phyloP scores from a whole-genome alignment of 2,329 filamentous ascomycete species.

The Cercospora zeae-maydis region DNA sequence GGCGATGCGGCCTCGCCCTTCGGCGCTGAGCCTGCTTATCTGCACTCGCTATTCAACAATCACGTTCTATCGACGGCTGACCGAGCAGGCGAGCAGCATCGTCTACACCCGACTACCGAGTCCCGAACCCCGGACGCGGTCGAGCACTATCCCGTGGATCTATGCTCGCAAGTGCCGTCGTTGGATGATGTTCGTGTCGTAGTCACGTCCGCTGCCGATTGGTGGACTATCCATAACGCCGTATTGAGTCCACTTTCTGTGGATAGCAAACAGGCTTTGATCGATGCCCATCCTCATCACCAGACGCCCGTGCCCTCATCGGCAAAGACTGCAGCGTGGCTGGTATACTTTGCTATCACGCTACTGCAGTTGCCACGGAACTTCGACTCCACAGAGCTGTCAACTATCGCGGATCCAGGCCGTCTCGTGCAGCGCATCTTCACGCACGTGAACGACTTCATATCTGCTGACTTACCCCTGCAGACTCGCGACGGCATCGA shows the following conservation, averaged over 20 bases:
- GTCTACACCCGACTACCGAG: neutral
- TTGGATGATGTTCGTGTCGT: neutral
- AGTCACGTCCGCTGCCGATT: neutral
- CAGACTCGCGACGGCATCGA: neutral
- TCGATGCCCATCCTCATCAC: neutral
- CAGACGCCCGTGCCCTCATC: neutral
- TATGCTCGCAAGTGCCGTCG: neutral
- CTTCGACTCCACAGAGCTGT: neutral
- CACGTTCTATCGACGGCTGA: neutral
- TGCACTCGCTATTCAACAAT: neutral
- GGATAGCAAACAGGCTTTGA: neutral
- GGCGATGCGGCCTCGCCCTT: neutral
- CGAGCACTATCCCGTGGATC: neutral
- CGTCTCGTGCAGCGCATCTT: neutral
- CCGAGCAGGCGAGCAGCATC: neutral
- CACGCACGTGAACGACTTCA: neutral
- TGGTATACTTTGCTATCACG: neutral
- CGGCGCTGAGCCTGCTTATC: neutral
- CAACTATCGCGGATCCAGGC: neutral
- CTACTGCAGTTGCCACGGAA: neutral
- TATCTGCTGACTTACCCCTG: neutral
- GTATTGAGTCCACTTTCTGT: neutral
- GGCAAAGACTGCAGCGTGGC: neutral
- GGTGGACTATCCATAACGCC: neutral
- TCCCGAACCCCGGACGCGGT: neutral